Percentiles rank a stretch among this genome's conserved stretches.
phyloP scores from a whole-genome alignment of 441 rosid species.

The Syzygium syzygioides region DNA sequence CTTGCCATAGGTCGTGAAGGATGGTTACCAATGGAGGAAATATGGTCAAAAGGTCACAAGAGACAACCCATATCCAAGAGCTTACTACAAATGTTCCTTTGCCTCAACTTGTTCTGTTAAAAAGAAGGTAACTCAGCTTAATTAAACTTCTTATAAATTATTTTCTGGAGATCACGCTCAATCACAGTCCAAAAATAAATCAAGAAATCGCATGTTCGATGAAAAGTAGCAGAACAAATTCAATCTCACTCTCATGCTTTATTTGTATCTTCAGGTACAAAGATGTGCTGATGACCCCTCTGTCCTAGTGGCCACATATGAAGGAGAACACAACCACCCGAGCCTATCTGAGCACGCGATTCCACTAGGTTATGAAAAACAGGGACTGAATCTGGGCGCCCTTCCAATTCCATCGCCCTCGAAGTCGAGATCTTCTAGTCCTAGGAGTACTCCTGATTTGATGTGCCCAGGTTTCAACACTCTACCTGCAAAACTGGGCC shows the following conservation, averaged over 20 bases:
- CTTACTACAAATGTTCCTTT: conserved; percentile 18
- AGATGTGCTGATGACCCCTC: conserved; percentile 8
- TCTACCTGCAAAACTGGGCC: neutral
- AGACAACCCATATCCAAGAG: conserved; percentile 14
- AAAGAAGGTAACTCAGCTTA: conserved; percentile 3
- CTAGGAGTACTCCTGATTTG: neutral
- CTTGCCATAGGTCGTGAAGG: neutral
- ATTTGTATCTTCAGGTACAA: conserved; percentile 2
- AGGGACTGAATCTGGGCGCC: neutral
- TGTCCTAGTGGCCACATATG: conserved; percentile 9
- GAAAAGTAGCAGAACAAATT: neutral
- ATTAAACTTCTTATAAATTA: neutral
- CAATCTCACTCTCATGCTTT: neutral
- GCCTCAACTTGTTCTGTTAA: conserved; percentile 11
- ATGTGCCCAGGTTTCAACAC: neutral
- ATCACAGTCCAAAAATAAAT: neutral
- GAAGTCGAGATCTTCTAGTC: neutral
- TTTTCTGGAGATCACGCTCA: neutral
- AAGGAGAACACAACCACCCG: conserved; percentile 13
- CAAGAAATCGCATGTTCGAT: neutral
- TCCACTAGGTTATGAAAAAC: neutral
- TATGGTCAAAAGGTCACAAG: conserved; percentile 19
- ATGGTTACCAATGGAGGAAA: conserved; percentile 16
- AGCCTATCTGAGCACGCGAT: neutral
- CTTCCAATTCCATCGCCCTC: neutral